Percentiles rank a stretch among this genome's conserved stretches.
Evolutionary conservation across 1,284 basidiomycete genomes (phyloP).

Genomic region (Ceratorhiza oryzae-sativae): DNA sequence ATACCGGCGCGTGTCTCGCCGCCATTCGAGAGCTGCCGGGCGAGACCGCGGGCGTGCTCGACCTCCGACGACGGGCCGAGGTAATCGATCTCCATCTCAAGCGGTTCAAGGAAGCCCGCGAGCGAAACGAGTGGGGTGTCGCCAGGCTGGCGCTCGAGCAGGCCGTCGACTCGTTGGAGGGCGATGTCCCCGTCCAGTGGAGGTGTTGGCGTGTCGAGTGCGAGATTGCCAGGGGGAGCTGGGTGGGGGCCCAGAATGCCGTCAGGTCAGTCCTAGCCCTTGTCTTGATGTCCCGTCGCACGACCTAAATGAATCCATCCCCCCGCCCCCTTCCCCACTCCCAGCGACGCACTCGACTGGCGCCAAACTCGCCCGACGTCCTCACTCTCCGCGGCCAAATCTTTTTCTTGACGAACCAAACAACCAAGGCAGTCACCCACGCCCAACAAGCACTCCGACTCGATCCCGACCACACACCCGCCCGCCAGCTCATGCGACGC

Average conservation of each 20-base stretch:
- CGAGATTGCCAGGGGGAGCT: slow-evolving; percentile 71
- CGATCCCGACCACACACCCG: slow-evolving; percentile 79
- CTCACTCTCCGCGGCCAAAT: slow-evolving; percentile 82
- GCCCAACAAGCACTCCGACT: slow-evolving; percentile 74
- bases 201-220: slow-evolving; percentile 79
- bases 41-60: slow-evolving; percentile 58
- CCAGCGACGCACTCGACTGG: slow-evolving; percentile 80
- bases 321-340: too few relatives aligned
- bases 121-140: slow-evolving; percentile 70
- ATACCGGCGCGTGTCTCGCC: slow-evolving; percentile 67
- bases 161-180: slow-evolving; percentile 61
- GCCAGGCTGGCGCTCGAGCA: slow-evolving; percentile 71
- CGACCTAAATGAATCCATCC: too few relatives aligned
- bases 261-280: slow-evolving; percentile 77
- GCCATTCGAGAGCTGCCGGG: slow-evolving; percentile 59
- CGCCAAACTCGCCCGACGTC: slow-evolving; percentile 78
- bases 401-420: slow-evolving; percentile 76
- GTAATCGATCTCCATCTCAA: slow-evolving; percentile 69
- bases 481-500: slow-evolving; percentile 74
- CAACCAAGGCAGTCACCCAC: slow-evolving; percentile 76
- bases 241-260: slow-evolving; percentile 72
- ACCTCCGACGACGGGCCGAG: slow-evolving; percentile 64
- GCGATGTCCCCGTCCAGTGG: slow-evolving; percentile 78
- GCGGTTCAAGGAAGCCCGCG: slow-evolving; percentile 65
- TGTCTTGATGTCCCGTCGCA: too few relatives aligned